These are phyloP conservation scores for Cyclostephanos invisitatus DNA, from an alignment of 108 stramenopile genomes.

Conservation along the genomic window DNA sequence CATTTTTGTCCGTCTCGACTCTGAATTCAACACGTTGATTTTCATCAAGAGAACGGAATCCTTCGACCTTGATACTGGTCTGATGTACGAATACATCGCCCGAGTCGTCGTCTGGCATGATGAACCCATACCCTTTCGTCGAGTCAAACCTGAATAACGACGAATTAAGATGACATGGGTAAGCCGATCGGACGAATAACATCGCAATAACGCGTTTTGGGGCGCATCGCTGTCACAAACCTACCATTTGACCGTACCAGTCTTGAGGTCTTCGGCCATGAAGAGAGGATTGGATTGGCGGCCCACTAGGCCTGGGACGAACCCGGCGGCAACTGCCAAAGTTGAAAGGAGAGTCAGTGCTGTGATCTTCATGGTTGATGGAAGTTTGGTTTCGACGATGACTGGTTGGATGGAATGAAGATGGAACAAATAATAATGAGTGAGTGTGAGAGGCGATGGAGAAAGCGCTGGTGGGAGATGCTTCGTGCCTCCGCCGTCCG, in stretches of 20 bases:
- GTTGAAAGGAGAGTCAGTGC: conserved; percentile 15
- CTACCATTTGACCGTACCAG: conserved; percentile 26
- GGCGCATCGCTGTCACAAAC: background rate
- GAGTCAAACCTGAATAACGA: conserved; percentile 49
- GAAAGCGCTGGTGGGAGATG: background rate
- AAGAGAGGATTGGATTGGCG: conserved; percentile 17
- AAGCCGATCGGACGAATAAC: background rate
- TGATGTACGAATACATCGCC: conserved; percentile 65
- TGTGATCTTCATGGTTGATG: conserved; percentile 22
- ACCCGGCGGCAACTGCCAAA: conserved; percentile 23
- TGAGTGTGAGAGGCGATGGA: background rate
- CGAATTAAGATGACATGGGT: background rate
- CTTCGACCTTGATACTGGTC: conserved; percentile 52
- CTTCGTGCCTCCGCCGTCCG: conserved; percentile 10
- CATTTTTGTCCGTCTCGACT: conserved; percentile 35
- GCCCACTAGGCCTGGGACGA: conserved; percentile 11
- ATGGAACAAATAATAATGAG: background rate
- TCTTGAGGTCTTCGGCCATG: conserved; percentile 18
- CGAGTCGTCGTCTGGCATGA: conserved; percentile 54
- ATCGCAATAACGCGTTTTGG: background rate
- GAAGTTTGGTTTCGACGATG: background rate
- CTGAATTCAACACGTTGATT: conserved; percentile 45
- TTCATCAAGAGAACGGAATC: conserved; percentile 60
- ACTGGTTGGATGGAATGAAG: background rate
- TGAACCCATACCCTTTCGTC: conserved; percentile 64